Evolutionary conservation across 306 rosid genomes (phyloP).

Genomic region (Cicer pinnatifidum): DNA sequence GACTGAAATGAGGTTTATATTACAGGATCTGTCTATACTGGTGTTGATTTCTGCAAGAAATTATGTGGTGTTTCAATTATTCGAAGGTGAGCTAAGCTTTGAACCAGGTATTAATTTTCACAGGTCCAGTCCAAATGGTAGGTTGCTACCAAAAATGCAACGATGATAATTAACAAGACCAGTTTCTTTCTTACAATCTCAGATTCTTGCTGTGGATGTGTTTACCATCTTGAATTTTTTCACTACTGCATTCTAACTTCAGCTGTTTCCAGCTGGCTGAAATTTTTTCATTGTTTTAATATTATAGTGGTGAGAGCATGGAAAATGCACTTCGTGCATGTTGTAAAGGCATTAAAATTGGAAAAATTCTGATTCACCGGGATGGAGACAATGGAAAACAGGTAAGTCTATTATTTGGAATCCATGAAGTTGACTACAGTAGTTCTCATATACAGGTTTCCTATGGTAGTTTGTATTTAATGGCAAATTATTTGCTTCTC

Average conservation of each 20-base stretch:
- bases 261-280: slow-evolving; percentile 17
- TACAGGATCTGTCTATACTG: slow-evolving; percentile 86
- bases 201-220: slow-evolving; percentile 28
- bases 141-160: slow-evolving; percentile 33
- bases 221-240: neutral
- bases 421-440: slow-evolving; percentile 24
- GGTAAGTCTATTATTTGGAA: slow-evolving; percentile 52
- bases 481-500: slow-evolving; percentile 41
- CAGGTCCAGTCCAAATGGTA: slow-evolving; percentile 36
- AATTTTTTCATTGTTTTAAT: slow-evolving; percentile 45
- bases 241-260: neutral
- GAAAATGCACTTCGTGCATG: slow-evolving; percentile 98
- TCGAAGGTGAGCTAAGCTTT: slow-evolving; percentile 91
- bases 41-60: slow-evolving; percentile 98
- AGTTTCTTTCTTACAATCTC: slow-evolving; percentile 31
- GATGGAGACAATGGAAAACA: slow-evolving; percentile 96
- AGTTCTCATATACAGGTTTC: slow-evolving; percentile 16
- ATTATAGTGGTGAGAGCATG: slow-evolving; percentile 95
- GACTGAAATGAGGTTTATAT: slow-evolving; percentile 39
- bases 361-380: slow-evolving; percentile 95
- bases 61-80: slow-evolving; percentile 93
- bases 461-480: slow-evolving; percentile 27
- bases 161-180: neutral
- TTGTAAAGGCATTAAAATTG: slow-evolving; percentile 98
- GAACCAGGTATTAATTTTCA: slow-evolving; percentile 57